Conservation (phyloP, 176 grass and related monocot species). For the Triticum turgidum region DNA sequence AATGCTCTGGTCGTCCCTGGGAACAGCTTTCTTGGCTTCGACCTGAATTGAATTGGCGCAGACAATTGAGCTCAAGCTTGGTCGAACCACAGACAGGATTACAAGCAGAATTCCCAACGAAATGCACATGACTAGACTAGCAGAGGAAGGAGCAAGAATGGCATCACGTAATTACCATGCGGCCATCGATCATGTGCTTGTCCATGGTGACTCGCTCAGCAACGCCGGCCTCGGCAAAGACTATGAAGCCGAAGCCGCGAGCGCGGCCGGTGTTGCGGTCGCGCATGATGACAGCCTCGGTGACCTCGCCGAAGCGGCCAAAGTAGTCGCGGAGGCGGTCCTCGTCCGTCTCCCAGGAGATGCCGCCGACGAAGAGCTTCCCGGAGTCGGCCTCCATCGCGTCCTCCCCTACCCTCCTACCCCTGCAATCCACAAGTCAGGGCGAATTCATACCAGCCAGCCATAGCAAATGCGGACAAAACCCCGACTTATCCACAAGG, state of each 20-base stretch:
- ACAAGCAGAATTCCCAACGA: constrained; percentile 31
- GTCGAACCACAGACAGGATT: constrained; percentile 8
- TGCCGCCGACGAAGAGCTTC: constrained; percentile 96
- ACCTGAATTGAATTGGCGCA: constrained; percentile 49
- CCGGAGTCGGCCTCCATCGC: constrained; percentile 83
- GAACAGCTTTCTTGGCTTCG: constrained; percentile 93
- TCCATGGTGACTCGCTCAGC: constrained; percentile 82
- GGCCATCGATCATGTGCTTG: constrained; percentile 94
- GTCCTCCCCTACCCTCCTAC: constrained; percentile 57
- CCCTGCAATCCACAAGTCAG: constrained; percentile 67
- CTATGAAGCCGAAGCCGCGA: constrained; percentile 88
- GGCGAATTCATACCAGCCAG: constrained; percentile 43
- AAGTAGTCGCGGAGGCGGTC: constrained; percentile 89
- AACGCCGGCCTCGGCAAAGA: constrained; percentile 60
- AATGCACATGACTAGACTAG: constrained; percentile 19
- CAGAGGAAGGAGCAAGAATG: neutral
- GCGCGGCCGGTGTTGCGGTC: constrained; percentile 91
- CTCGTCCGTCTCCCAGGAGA: constrained; percentile 98
- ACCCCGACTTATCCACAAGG: constrained; percentile 47
- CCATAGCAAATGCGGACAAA: constrained; percentile 51
- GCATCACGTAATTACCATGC: constrained; percentile 62
- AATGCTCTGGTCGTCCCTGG: constrained; percentile 81
- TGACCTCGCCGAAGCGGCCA: constrained; percentile 75
- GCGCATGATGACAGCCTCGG: constrained; percentile 92
- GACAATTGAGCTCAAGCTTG: constrained; percentile 13